phyloP scores from a whole-genome alignment of 768 basidiomycete species.

The Hebeloma cylindrosporum region DNA sequence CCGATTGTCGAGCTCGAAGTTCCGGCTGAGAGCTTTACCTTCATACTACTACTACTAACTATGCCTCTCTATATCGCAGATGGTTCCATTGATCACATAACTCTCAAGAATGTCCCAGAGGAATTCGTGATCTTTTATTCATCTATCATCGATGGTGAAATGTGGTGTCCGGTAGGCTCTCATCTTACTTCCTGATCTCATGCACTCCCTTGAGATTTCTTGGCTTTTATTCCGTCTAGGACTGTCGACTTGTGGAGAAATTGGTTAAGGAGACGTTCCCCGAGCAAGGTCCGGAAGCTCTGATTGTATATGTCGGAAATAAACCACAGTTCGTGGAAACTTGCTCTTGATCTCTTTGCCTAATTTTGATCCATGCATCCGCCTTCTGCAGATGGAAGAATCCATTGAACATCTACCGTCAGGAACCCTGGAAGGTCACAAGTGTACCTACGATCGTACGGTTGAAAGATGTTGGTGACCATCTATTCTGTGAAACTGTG shows the following conservation, averaged over 20 bases:
- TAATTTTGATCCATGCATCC: not conserved
- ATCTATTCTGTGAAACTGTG: constrained; percentile 5
- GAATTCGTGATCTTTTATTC: constrained; percentile 70
- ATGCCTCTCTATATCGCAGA: constrained; percentile 55
- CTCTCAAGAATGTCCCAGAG: constrained; percentile 44
- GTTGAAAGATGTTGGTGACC: constrained; percentile 49
- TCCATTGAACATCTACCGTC: constrained; percentile 55
- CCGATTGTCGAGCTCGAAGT: not conserved
- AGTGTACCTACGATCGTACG: constrained; percentile 69
- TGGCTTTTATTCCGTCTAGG: constrained; percentile 34
- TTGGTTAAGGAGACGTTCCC: constrained; percentile 53
- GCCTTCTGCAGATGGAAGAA: constrained; percentile 64
- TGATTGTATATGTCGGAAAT: constrained; percentile 71
- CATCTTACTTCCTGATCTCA: not conserved
- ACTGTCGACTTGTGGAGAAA: constrained; percentile 63
- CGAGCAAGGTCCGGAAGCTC: constrained; percentile 46
- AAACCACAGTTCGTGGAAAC: constrained; percentile 11
- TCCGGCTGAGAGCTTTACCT: not conserved
- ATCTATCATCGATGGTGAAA: constrained; percentile 55
- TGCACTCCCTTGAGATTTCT: not conserved
- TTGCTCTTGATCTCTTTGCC: not conserved
- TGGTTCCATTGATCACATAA: constrained; percentile 32
- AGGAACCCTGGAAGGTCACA: constrained; percentile 59
- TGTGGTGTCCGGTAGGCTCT: constrained; percentile 73
- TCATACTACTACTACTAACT: constrained; percentile 5